phyloP scores from a whole-genome alignment of 1,284 basidiomycete species.

The Cyathus olla region DNA sequence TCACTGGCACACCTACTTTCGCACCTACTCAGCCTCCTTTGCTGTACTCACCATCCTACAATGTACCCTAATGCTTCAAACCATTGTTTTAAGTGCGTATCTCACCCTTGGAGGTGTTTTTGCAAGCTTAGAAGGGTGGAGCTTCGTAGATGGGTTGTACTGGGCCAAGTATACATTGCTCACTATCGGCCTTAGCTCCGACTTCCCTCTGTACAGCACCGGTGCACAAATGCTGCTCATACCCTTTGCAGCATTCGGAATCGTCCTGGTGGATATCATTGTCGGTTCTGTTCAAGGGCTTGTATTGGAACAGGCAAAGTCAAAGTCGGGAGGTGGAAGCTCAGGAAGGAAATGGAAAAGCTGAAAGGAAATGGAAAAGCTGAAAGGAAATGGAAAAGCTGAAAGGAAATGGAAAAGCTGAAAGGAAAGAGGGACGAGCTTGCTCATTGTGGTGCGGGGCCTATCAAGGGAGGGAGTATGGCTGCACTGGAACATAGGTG shows the following conservation, averaged over 20 bases:
- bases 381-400: no score
- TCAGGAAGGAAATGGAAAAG: slow-evolving; percentile 44
- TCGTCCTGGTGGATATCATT: slow-evolving; percentile 47
- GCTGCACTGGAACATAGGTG: no score
- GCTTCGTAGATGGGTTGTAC: slow-evolving; percentile 48
- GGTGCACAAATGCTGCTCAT: slow-evolving; percentile 40
- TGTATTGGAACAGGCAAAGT: slow-evolving; percentile 45
- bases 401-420: no score
- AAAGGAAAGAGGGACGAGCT: no score
- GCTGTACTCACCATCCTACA: no score
- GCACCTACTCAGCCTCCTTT: no score
- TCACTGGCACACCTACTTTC: no score
- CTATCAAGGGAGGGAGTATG: slow-evolving; percentile 15
- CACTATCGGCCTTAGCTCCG: slow-evolving; percentile 50
- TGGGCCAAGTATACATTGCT: slow-evolving; percentile 54
- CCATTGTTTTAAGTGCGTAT: no score
- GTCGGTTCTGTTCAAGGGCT: slow-evolving; percentile 47
- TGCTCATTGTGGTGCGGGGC: no score
- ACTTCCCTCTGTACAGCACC: slow-evolving; percentile 42
- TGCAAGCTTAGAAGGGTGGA: slow-evolving; percentile 42
- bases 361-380: no score
- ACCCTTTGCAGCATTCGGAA: slow-evolving; percentile 48
- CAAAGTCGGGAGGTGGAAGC: slow-evolving; percentile 37
- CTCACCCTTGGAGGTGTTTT: no score
- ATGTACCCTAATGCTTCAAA: no score